A percentile compares a stretch with the other conserved stretches of the same genome.
phyloP scores from a whole-genome alignment of 306 rosid species.

The Quillaja saponaria region DNA sequence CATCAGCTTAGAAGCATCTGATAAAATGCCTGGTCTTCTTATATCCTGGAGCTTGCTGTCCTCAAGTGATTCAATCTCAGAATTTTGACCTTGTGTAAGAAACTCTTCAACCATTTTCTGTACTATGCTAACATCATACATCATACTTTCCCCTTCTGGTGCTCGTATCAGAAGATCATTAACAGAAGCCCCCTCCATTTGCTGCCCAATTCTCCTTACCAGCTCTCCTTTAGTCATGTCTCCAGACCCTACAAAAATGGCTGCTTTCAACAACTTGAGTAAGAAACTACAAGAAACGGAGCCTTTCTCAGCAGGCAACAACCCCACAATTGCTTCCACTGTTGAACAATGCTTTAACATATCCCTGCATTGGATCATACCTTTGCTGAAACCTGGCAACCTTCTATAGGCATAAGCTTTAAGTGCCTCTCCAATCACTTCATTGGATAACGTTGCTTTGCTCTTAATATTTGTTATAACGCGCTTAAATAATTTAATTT shows the following conservation, averaged over 20 bases:
- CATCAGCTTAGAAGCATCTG: slow-evolving; percentile 93
- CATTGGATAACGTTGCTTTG: slow-evolving; percentile 52
- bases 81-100: slow-evolving; percentile 52
- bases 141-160: slow-evolving; percentile 53
- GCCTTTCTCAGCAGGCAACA: slow-evolving; percentile 81
- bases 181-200: slow-evolving; percentile 87
- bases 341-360: slow-evolving; percentile 48
- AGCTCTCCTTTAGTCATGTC: slow-evolving; percentile 60
- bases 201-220: slow-evolving; percentile 75
- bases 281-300: slow-evolving; percentile 80
- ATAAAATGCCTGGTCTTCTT: slow-evolving; percentile 68
- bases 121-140: slow-evolving; percentile 63
- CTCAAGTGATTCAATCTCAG: slow-evolving; percentile 61
- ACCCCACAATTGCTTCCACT: slow-evolving; percentile 65
- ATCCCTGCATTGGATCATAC: slow-evolving; percentile 63
- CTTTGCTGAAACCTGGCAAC: slow-evolving; percentile 82
- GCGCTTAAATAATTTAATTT: slow-evolving; percentile 68
- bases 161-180: slow-evolving; percentile 71
- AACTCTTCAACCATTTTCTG: slow-evolving; percentile 73
- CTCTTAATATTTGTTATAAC: slow-evolving; percentile 59
- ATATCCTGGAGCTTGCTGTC: slow-evolving; percentile 50
- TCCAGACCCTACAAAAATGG: slow-evolving; percentile 56
- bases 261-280: slow-evolving; percentile 74
- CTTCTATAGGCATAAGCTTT: slow-evolving; percentile 81
- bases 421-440: slow-evolving; percentile 90